phyloP scores from a whole-genome alignment of 768 basidiomycete genomes.

The Naematelia encephala region DNA sequence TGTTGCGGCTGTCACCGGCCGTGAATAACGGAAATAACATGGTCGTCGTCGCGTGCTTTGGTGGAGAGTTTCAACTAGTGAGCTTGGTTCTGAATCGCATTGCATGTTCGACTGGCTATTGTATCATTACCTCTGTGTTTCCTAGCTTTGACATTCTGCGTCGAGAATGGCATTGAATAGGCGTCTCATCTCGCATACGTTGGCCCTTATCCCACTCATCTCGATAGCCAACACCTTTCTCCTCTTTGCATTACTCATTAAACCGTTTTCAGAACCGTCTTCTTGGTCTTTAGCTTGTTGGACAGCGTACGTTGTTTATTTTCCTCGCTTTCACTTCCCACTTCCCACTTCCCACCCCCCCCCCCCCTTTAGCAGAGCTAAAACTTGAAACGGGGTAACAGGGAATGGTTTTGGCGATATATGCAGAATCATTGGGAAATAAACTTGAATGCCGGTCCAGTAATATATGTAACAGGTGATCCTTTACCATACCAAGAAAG shows the following conservation, averaged over 20 bases:
- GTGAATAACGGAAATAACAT: too few species aligned
- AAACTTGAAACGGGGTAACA: neutral
- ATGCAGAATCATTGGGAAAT: slow-evolving; percentile 39
- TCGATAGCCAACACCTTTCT: slow-evolving; percentile 22
- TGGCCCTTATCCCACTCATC: slow-evolving; percentile 16
- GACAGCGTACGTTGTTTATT: slow-evolving; percentile 39
- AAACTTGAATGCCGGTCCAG: slow-evolving; percentile 18
- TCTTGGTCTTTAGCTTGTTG: slow-evolving; percentile 31
- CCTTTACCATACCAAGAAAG: slow-evolving; percentile 24
- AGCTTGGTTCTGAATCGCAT: too few species aligned
- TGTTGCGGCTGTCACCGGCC: too few species aligned
- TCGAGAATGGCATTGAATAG: too few species aligned
- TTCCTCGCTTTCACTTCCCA: neutral
- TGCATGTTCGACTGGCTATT: too few species aligned
- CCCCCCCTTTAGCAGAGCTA: neutral
- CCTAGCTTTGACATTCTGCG: too few species aligned
- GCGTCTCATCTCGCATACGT: slow-evolving; percentile 13
- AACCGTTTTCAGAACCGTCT: slow-evolving; percentile 23
- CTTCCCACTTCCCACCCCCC: neutral
- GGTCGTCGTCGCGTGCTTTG: too few species aligned
- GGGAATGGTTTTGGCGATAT: slow-evolving; percentile 33
- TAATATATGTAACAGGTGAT: slow-evolving; percentile 23
- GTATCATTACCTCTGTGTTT: too few species aligned
- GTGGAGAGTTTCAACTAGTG: too few species aligned
- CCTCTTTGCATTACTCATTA: slow-evolving; percentile 22